A percentile compares a stretch with the other conserved stretches of the same genome.
phyloP scores from a whole-genome alignment of 2,329 filamentous ascomycete species.

The Cercospora janseana region DNA sequence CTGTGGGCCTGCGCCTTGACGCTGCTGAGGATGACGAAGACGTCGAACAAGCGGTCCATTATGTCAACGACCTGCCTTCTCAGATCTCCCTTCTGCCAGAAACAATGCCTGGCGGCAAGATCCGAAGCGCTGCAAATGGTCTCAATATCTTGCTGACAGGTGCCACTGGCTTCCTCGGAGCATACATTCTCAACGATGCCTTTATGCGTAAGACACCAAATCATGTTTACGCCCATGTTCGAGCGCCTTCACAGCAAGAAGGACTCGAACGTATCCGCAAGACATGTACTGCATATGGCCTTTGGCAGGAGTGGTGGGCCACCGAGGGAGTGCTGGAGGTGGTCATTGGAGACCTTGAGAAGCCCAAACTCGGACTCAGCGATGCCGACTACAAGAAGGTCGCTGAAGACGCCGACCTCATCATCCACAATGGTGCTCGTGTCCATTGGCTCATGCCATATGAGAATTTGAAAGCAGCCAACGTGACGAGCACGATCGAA shows the following conservation, averaged over 20 bases:
- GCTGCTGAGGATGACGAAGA: slow-evolving; percentile 51
- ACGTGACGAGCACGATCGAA: slow-evolving; percentile 79
- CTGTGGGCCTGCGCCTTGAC: slow-evolving; percentile 48
- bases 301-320: slow-evolving; percentile 72
- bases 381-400: slow-evolving; percentile 64
- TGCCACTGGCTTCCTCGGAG: slow-evolving; percentile 84
- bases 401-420: slow-evolving; percentile 63
- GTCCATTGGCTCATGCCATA: slow-evolving; percentile 82
- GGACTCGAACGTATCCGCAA: slow-evolving; percentile 64
- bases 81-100: slow-evolving; percentile 52
- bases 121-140: slow-evolving; percentile 31
- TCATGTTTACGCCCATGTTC: slow-evolving; percentile 72
- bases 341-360: slow-evolving; percentile 70
- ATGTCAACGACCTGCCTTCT: slow-evolving; percentile 54
- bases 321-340: slow-evolving; percentile 57
- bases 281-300: slow-evolving; percentile 71
- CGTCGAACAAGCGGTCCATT: slow-evolving; percentile 50
- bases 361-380: slow-evolving; percentile 71
- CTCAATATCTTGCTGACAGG: slow-evolving; percentile 73
- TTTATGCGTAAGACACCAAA: slow-evolving; percentile 55
- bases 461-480: slow-evolving; percentile 66
- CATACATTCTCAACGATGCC: slow-evolving; percentile 74
- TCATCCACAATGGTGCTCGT: slow-evolving; percentile 75
- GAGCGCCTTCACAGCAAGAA: slow-evolving; percentile 60
- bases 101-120: slow-evolving; percentile 31